phyloP scores from a whole-genome alignment of 495 filamentous ascomycete species.

The Amniculicola lignicola region DNA sequence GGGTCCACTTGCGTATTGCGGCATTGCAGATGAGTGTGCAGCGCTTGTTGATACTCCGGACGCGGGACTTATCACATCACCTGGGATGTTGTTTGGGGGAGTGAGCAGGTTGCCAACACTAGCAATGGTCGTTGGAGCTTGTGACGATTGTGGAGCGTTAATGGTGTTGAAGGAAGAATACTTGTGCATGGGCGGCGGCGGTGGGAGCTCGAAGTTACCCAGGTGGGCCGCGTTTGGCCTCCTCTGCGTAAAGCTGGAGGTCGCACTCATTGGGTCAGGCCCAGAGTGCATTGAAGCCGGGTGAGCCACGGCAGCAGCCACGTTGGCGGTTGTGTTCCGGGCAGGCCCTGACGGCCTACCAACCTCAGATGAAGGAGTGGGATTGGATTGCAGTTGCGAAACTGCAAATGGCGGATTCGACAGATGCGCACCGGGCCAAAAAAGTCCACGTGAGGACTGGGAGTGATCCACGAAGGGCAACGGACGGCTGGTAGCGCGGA shows the following conservation, averaged over 20 bases:
- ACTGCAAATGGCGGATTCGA: constrained; percentile 27
- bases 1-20: constrained; percentile 41
- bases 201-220: constrained; percentile 42
- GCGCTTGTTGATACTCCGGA: constrained; percentile 56
- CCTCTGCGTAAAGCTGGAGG: constrained; percentile 42
- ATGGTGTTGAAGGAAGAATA: constrained; percentile 46
- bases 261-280: constrained; percentile 43
- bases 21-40: constrained; percentile 51
- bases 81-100: constrained; percentile 59
- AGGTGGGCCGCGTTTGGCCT: constrained; percentile 43
- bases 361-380: constrained; percentile 33
- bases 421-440: constrained; percentile 34
- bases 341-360: constrained; percentile 30
- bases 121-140: constrained; percentile 43
- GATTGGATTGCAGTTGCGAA: constrained; percentile 30
- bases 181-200: constrained; percentile 45
- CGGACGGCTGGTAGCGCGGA: constrained; percentile 22
- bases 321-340: constrained; percentile 40
- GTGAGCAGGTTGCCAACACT: constrained; percentile 62
- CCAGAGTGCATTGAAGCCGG: constrained; percentile 44
- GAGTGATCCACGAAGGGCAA: constrained; percentile 36
- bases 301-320: constrained; percentile 46
- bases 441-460: constrained; percentile 31
- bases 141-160: constrained; percentile 46
- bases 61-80: constrained; percentile 61